phyloP scores from a whole-genome alignment of 2,329 filamentous ascomycete species.

The Colletotrichum lini region DNA sequence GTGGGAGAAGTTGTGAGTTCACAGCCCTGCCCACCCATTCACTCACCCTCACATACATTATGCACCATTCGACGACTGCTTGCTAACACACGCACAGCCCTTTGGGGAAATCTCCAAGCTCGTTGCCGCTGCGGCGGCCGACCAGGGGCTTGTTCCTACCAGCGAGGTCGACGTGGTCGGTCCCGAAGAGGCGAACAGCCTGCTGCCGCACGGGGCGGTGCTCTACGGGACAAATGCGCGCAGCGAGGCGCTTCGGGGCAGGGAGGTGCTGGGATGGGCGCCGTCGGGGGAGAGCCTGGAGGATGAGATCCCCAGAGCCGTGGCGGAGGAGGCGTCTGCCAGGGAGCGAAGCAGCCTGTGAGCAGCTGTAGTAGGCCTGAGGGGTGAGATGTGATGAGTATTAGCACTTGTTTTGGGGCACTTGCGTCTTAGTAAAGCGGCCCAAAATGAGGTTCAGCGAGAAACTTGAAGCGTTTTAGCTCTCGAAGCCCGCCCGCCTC shows the following conservation, averaged over 20 bases:
- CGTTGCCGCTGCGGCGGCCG: constrained; percentile 47
- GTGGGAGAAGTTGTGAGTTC: constrained; percentile 48
- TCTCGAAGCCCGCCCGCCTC: no score
- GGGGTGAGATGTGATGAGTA: not conserved
- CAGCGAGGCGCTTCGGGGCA: constrained; percentile 65
- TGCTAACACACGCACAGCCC: constrained; percentile 39
- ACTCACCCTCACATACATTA: no score
- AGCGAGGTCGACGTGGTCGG: constrained; percentile 49
- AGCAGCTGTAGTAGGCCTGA: not conserved
- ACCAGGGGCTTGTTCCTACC: constrained; percentile 46
- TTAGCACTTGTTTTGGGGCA: rapidly evolving
- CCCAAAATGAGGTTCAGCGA: no score
- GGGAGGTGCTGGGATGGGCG: constrained; percentile 68
- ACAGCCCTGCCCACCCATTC: no score
- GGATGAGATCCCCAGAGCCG: constrained; percentile 54
- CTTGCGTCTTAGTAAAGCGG: not conserved
- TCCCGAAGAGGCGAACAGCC: constrained; percentile 60
- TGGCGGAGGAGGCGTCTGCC: constrained; percentile 46
- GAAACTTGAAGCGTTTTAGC: not conserved
- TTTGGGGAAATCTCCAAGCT: constrained; percentile 51
- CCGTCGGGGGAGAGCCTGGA: constrained; percentile 63
- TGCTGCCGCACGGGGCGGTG: constrained; percentile 60
- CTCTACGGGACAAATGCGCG: constrained; percentile 72
- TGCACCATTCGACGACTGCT: not conserved
- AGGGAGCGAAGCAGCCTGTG: not conserved